Base-by-base conservation (phyloP, 345 rosid genomes). In the Combretum micranthum region DNA sequence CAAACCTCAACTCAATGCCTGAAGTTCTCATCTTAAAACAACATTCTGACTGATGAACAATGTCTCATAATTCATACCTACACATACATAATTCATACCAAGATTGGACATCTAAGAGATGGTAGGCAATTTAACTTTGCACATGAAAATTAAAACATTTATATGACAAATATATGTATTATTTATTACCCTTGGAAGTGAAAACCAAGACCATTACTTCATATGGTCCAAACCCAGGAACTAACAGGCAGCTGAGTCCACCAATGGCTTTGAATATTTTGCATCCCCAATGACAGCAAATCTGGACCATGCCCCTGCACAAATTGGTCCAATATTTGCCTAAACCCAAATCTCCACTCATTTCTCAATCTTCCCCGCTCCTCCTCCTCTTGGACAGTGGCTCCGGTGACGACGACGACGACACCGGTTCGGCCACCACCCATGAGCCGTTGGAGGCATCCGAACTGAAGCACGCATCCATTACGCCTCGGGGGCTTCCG, bases 401-500 rank as follows among this genome's bases (percentile, higher is more conserved):
- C 71, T 75, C 82, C 19, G 83, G 82, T n/a, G 86, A 79, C 20
- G 93, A 83, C 22, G 86, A 69, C 51, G 74, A 81, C 0, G 86
- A 72, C 10, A 77, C 45, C 53, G 68, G 56, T 44, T 73, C 26
- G 26, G 2, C 71, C 71, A 43, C 73, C 0, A 75, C 67, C 85
- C 80, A 79, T 5, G 82, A 75, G 55, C 77, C 81, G 58, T 72
- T 72, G 15, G 87, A 81, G 63, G 75, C 71, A 18, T 77, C 87
- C 18, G 86, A 80, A 74, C 87, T 79, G 64, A 82, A 82, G 20
- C 81, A 81, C 65, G 71, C 69, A 47, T 82, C 95, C 64, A 87
- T 78, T 50, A 84, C 84, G 1, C 84, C 86, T 39, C 75, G 78
- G 51, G 90, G 95, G 69, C 95, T 86, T 21, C 81, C 75, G 0